A percentile compares a stretch with the other conserved stretches of the same genome.
Conservation (phyloP, 352 stramenopile genomes). For the Phytophthora syringae region DNA sequence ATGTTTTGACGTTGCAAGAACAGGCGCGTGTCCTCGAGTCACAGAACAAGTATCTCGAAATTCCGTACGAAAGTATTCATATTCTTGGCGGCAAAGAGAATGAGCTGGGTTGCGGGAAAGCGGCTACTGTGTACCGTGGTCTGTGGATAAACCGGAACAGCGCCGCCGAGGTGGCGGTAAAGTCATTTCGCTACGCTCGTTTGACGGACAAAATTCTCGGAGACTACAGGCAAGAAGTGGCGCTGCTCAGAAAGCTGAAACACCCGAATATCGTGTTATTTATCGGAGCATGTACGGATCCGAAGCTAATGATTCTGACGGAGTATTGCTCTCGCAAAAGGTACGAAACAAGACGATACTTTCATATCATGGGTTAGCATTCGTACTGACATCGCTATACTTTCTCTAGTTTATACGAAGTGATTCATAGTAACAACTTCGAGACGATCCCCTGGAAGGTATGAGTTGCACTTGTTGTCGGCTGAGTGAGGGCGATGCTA, state of each 20-base stretch:
- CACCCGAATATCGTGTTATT: slow-evolving; percentile 92
- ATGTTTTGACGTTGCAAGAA: slow-evolving; percentile 77
- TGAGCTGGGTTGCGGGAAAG: slow-evolving; percentile 86
- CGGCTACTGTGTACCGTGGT: slow-evolving; percentile 86
- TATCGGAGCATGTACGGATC: slow-evolving; percentile 90
- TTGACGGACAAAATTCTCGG: slow-evolving; percentile 89
- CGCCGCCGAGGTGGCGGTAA: slow-evolving; percentile 86
- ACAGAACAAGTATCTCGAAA: slow-evolving; percentile 89
- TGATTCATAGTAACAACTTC: slow-evolving; percentile 91
- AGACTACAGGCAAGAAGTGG: slow-evolving; percentile 89
- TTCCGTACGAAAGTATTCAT: slow-evolving; percentile 88
- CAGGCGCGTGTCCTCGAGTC: slow-evolving; percentile 85
- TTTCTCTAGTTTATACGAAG: slow-evolving; percentile 78
- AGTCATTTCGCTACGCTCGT: slow-evolving; percentile 87
- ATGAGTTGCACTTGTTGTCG: background rate
- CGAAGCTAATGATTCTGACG: slow-evolving; percentile 90
- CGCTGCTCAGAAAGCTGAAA: slow-evolving; percentile 86
- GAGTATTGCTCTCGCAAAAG: slow-evolving; percentile 91
- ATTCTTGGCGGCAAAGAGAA: slow-evolving; percentile 89
- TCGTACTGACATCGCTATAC: background rate
- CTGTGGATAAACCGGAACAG: slow-evolving; percentile 88
- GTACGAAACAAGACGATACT: slow-evolving; percentile 33
- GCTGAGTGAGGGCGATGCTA: background rate
- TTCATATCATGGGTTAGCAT: background rate
- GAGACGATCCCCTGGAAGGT: slow-evolving; percentile 92